These are phyloP conservation scores for Limnomonas spitsbergensis DNA, from an alignment of 139 green algal species.

Conservation along the genomic window DNA sequence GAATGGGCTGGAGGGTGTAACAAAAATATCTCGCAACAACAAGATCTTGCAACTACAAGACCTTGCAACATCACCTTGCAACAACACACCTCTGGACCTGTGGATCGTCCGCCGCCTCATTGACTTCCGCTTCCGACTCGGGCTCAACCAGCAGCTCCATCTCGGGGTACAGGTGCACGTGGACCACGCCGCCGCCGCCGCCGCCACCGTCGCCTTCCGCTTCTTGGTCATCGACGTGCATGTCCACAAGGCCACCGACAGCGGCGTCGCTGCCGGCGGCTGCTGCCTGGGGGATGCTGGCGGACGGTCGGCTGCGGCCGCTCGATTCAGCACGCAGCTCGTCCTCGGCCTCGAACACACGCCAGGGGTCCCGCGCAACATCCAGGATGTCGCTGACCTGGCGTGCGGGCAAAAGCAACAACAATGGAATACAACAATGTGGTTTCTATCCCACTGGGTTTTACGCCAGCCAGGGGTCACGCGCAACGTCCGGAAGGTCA, in stretches of 20 bases:
- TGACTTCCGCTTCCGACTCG: conserved; percentile 52
- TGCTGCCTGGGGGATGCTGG: too few species aligned
- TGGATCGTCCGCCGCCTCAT: not conserved
- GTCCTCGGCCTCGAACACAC: not conserved
- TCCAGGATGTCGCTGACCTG: not conserved
- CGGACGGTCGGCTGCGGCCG: conserved; percentile 6
- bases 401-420: not conserved
- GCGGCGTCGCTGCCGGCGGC: not conserved
- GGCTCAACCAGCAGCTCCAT: conserved; percentile 74
- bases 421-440: not conserved
- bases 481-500: not conserved
- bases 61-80: too few species aligned
- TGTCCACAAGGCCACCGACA: not conserved
- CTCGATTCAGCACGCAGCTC: not conserved
- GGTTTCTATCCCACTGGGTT: not conserved
- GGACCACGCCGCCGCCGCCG: not conserved
- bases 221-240: not conserved
- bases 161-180: conserved; percentile 50
- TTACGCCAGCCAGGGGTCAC: not conserved
- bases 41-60: too few species aligned
- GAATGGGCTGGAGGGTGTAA: too few species aligned
- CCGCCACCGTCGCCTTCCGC: not conserved
- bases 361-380: not conserved
- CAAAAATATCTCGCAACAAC: too few species aligned
- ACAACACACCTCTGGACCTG: not conserved